Base-by-base conservation (phyloP, 106 monocot genomes). In the Iris macrosiphon region DNA sequence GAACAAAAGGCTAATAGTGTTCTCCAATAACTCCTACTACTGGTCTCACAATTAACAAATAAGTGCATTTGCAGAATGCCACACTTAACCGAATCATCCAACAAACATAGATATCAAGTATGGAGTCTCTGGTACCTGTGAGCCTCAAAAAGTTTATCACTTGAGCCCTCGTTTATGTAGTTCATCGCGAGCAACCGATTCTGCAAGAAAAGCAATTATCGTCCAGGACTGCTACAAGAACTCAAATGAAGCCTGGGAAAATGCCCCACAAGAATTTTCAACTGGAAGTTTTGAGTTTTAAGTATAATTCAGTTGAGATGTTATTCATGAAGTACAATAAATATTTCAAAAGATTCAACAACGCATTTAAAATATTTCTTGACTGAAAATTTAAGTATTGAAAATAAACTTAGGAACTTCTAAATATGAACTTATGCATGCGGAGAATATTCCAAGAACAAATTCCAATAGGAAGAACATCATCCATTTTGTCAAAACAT, bases 121-220 rank as follows among this genome's bases (percentile, higher is more conserved):
- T 0, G 7, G 17, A 45, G 12, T 20, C 29, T 20, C 1, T 58
- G 4, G 6, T 81, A 98, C 96, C 83, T 90, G 75, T 98, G 96
- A 70, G 90, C 82, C 42, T 86, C 83, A 70, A 72, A 91, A 26
- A 98, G 90, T 41, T 66, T 86, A 72, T 98, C 75, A 70, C 91
- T 90, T 15, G 62, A 42, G 26, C 83, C 96, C 61, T 87, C 96
- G 68, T 87, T 80, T 69, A 90, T 82, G 39, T 98, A 98, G 68
- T 98, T 98, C 96, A 98, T 80, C 12, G 96, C 96, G 49, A 98
- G 77, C 72, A 98, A 66, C 7, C 96, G 90, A 62, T 98, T 98
- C 96, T 98, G 80, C 43, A 66, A 83, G 17, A 55, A 62, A 21
- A 41, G 20, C 16, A 45, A 43, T 19, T 33, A 21, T 43, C 12